Evolutionary conservation across 2,329 filamentous ascomycete species (phyloP).

Genomic region (Zymoseptoria crescenta): DNA sequence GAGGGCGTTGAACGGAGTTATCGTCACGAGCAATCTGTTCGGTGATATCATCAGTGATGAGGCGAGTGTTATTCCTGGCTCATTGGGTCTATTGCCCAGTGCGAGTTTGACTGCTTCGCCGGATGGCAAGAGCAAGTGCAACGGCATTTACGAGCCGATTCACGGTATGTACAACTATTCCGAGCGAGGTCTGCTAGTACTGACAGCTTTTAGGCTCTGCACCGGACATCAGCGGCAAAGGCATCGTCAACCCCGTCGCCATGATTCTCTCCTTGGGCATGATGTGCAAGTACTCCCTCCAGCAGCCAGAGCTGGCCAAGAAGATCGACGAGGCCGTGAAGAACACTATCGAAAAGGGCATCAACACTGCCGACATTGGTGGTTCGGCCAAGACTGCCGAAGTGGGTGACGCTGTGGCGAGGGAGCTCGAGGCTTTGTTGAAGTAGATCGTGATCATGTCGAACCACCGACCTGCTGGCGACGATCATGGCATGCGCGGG

Average conservation of each 20-base stretch:
- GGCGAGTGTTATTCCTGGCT: constrained; percentile 87
- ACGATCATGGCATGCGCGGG: background rate
- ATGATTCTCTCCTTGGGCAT: constrained; percentile 88
- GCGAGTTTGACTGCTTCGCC: constrained; percentile 81
- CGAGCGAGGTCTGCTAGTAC: background rate
- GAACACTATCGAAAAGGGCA: constrained; percentile 67
- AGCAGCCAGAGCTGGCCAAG: constrained; percentile 66
- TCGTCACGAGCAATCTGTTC: constrained; percentile 90
- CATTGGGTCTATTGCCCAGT: constrained; percentile 78
- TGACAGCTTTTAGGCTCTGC: constrained; percentile 55
- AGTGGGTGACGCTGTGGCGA: constrained; percentile 74
- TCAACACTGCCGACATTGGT: constrained; percentile 78
- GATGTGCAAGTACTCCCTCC: constrained; percentile 91
- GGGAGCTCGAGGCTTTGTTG: constrained; percentile 64
- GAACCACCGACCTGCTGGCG: background rate
- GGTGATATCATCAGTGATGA: constrained; percentile 96
- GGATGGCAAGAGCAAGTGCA: constrained; percentile 74
- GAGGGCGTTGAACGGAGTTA: constrained; percentile 74
- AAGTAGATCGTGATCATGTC: constrained; percentile 25
- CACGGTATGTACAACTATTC: constrained; percentile 55
- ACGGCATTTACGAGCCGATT: constrained; percentile 96
- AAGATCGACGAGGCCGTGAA: constrained; percentile 76
- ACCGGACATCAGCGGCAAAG: constrained; percentile 86
- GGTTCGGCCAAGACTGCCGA: constrained; percentile 65
- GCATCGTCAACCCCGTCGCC: constrained; percentile 76